Base-by-base conservation (phyloP, 1,139 yeast species). In the Entelexis sorbosivorans region DNA sequence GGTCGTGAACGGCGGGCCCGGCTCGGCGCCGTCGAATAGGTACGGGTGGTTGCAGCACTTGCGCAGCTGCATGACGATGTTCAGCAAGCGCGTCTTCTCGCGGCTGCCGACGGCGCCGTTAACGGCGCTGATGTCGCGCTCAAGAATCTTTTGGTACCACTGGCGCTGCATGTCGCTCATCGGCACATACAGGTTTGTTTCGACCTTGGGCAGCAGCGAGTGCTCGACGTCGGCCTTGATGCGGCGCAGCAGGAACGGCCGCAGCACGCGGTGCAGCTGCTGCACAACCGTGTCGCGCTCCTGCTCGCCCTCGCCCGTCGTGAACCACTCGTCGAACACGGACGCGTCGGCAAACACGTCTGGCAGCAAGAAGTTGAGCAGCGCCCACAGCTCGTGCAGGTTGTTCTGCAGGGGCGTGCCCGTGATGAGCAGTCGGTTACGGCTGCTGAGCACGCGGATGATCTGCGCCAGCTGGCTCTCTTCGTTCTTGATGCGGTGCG, bases 21-120 rank as follows among this genome's bases (percentile, higher is more conserved):
- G 97, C 65, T 91, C 98, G 1, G 98, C 98, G 35, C 98, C 97
- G 66, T 91, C 97, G 63, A 91, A 91, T 50, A 91, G 71, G 65
- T 91, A 91, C 0, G 98, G 98, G 67, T 91, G 98, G 64, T 91
- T 91, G 67, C 97, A 91, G 66, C 97, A 91, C 66, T 91, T 91
- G 61, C 97, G 75, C 57, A 91, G 73, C 67, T 91, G 98, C 98
- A 91, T 91, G 22, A 91, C 96, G 61, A 91, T 89, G 63, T 91
- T 91, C 51, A 91, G 72, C 58, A 91, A 72, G 52, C 97, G 74
- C 1, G 97, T 89, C 64, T 91, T 91, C 64, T 91, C 98, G 53
- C 94, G 75, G 65, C 82, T 86, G 14, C 95, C 95, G 39, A 81
- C 81, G 1, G 83, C 88, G 31, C 96, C 97, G 65, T 89, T 91